Base-by-base conservation (phyloP, 2,329 filamentous ascomycete species). In the Penicillium sclerotiorum region DNA sequence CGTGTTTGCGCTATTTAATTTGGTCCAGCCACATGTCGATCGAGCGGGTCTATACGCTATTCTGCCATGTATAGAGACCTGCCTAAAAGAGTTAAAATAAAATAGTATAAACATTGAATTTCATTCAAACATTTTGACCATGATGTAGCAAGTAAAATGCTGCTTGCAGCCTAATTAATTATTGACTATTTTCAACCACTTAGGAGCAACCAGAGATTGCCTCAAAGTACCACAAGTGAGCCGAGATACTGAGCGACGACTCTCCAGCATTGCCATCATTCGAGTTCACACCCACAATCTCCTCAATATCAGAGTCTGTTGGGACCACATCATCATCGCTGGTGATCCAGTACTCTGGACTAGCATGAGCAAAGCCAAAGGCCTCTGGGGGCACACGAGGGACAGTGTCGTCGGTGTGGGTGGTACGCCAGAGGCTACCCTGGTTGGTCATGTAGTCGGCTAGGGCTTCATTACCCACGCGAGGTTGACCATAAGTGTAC, bases 401-500 rank as follows among this genome's bases (percentile, higher is more conserved):
- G 2, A 75, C 69, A 9, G 68, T 57, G 40, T 75, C 72, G 21
- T 72, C 55, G 2, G 60, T 59, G 47, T 74, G 72, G 0, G 72
- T 74, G 40, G 69, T 60, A 17, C 72, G 69, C 53, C 64, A 74
- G 44, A 68, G 66, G 30, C 54, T 52, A 4, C 62, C 64, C 47
- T 74, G 71, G 3, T 47, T 49, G 3, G 71, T 72, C 55, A 75
- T 67, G 45, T 70, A 73, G 12, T 60, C 56, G 9, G 71, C 71
- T 35, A 75, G 56, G 2, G 59, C 59, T n/a, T 56, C 33, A 35
- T 74, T 74, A 6, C 72, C 74, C 3, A 75, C 66, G 27, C 73
- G 73, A 2, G 74, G 74, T 15, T 64, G 65, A n/a, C 73, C 74
- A 36, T 71, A 76, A 1, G 68, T 70, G 50, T 73, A 76, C 72